phyloP scores from a whole-genome alignment of 139 green algal species.

The Micromonas commoda region DNA sequence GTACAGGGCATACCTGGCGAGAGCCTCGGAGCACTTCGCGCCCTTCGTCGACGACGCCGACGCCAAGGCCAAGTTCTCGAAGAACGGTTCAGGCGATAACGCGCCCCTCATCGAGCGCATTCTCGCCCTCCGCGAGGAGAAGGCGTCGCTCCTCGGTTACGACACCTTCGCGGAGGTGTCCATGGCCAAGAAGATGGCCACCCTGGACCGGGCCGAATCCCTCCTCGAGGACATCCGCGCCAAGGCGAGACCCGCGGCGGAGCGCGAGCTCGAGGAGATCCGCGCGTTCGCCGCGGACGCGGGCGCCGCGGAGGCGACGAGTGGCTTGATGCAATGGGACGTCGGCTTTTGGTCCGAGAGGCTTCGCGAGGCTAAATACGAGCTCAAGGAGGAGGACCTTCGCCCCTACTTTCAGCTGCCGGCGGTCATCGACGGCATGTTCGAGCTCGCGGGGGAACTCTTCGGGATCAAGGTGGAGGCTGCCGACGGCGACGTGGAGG shows the following conservation, averaged over 20 bases:
- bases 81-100: slow-evolving; percentile 62
- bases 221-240: slow-evolving; percentile 87
- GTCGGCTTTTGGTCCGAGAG: slow-evolving; percentile 83
- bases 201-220: slow-evolving; percentile 53
- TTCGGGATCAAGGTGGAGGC: slow-evolving; percentile 80
- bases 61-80: background rate
- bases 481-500: slow-evolving; percentile 63
- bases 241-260: slow-evolving; percentile 24
- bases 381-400: slow-evolving; percentile 86
- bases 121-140: slow-evolving; percentile 73
- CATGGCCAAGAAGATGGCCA: slow-evolving; percentile 46
- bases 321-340: slow-evolving; percentile 72
- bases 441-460: slow-evolving; percentile 72
- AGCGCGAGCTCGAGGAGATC: slow-evolving; percentile 73
- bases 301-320: slow-evolving; percentile 13
- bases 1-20: slow-evolving; percentile 82
- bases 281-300: slow-evolving; percentile 45
- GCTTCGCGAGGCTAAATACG: slow-evolving; percentile 52
- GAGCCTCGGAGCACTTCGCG: slow-evolving; percentile 45
- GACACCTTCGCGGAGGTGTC: slow-evolving; percentile 56
- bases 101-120: slow-evolving; percentile 76
- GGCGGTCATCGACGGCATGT: slow-evolving; percentile 81
- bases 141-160: slow-evolving; percentile 85
- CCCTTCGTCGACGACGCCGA: background rate
- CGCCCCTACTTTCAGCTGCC: slow-evolving; percentile 90